Base-by-base conservation (phyloP, 495 filamentous ascomycete species). In the Neurospora sp. region DNA sequence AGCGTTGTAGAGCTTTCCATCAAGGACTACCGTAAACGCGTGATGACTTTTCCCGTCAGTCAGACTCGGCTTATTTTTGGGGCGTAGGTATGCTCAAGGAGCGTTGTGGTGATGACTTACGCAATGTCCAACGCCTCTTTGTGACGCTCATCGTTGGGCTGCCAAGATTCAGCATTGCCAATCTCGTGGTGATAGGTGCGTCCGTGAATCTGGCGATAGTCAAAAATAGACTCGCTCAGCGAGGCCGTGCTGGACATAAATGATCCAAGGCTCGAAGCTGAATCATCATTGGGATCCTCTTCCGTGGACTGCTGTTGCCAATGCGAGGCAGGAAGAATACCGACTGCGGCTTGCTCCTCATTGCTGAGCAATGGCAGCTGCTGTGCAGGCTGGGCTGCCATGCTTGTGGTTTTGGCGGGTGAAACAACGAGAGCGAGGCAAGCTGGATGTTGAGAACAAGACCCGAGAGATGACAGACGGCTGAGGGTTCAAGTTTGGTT, bases 1-100 rank as follows among this genome's bases (percentile, higher is more conserved):
- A 0, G 90, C 85, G 0, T 86, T 80, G 74, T 84, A 85, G 4
- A 90, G 81, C 47, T 83, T 84, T 16, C 87, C 87, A 31, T 84
- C 86, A 0, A 88, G 80, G 18, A 86, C 69, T 1, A 81, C 39
- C 3, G 69, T 71, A 1, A 41, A n/a, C 0, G 1, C 14, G 12
- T 78, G 73, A 12, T 78, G 76, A 35, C 80, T 83, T 2, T 39
- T 44, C 22, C 31, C 37, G 1, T n/a, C 2, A 8, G 0, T 35
- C 18, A 35, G 27, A 61, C 1, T 61, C 2, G 14, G 12, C 0
- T 18, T 18, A 31, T 0, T 31, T 31, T 31, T 3, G 14, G 12
- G 10, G 14, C 8, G 18, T 1, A 16, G 12, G 22, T 4, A 31
- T 61, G 27, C 27, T 31, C 27, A 31, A 31, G 0, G 27, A 31